Evolutionary conservation across 257 asterid species (phyloP).

Genomic region (Nicotiana knightiana): DNA sequence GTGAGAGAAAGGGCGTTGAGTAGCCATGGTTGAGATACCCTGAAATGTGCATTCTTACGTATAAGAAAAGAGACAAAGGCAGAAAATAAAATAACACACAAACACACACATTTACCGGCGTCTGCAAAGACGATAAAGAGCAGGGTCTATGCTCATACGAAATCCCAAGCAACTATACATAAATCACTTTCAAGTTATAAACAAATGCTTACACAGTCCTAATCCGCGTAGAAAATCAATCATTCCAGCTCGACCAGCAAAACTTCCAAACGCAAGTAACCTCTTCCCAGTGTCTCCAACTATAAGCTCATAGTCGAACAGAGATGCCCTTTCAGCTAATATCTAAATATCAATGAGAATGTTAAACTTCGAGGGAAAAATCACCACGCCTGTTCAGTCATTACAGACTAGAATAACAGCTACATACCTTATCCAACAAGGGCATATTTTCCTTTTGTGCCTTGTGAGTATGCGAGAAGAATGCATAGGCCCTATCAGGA

Average conservation of each 20-base stretch:
- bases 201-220: slow-evolving; percentile 60
- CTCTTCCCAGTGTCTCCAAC: slow-evolving; percentile 83
- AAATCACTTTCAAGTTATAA: neutral
- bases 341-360: slow-evolving; percentile 37
- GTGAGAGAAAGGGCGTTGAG: slow-evolving; percentile 89
- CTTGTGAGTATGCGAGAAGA: slow-evolving; percentile 96
- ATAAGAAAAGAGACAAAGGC: neutral
- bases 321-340: slow-evolving; percentile 66
- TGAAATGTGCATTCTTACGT: slow-evolving; percentile 19
- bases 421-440: slow-evolving; percentile 77
- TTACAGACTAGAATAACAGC: neutral
- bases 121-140: neutral
- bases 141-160: neutral
- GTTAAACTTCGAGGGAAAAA: neutral
- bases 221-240: slow-evolving; percentile 75
- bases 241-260: slow-evolving; percentile 97
- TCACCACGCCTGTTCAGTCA: neutral
- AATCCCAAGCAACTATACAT: neutral
- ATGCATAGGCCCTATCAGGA: slow-evolving; percentile 76
- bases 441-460: slow-evolving; percentile 96
- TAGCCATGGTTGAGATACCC: slow-evolving; percentile 92
- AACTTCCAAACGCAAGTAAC: slow-evolving; percentile 81
- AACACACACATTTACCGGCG: neutral
- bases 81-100: neutral
- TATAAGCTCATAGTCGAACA: slow-evolving; percentile 92